These are phyloP conservation scores for Cymbidium sinense DNA, from an alignment of 106 monocot species.

Conservation along the genomic window DNA sequence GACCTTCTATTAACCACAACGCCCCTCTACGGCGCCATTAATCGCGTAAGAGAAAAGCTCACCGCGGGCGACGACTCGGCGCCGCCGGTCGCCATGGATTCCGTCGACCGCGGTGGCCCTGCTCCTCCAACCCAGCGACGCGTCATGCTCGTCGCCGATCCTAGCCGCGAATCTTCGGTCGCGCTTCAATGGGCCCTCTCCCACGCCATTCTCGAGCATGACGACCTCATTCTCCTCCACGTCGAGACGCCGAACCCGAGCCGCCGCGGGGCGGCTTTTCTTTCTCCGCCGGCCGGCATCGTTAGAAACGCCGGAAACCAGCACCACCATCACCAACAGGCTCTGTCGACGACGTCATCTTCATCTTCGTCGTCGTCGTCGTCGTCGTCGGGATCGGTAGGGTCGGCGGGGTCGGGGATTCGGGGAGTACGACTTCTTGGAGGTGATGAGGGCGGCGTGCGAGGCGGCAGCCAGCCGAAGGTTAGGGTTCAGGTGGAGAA, in stretches of 20 bases:
- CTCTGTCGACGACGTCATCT: neutral
- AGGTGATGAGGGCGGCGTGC: conserved; percentile 56
- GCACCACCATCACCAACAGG: neutral
- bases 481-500: conserved; percentile 48
- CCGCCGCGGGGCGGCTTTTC: conserved; percentile 19
- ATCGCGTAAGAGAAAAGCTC: neutral
- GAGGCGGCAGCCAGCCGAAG: conserved; percentile 37
- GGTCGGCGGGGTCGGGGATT: neutral
- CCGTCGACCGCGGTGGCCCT: neutral
- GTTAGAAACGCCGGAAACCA: neutral
- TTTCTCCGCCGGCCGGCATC: conserved; percentile 19
- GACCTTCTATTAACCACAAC: neutral
- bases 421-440: conserved; percentile 33
- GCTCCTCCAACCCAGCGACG: conserved; percentile 26
- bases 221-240: conserved; percentile 74
- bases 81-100: neutral
- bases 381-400: neutral
- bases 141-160: conserved; percentile 64
- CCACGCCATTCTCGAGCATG: conserved; percentile 61
- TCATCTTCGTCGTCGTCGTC: neutral
- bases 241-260: conserved; percentile 22
- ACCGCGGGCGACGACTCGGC: neutral
- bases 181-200: conserved; percentile 79
- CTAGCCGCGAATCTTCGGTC: conserved; percentile 47
- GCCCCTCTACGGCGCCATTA: neutral